phyloP scores from a whole-genome alignment of 345 rosid genomes.

The Clarkia xantiana region DNA sequence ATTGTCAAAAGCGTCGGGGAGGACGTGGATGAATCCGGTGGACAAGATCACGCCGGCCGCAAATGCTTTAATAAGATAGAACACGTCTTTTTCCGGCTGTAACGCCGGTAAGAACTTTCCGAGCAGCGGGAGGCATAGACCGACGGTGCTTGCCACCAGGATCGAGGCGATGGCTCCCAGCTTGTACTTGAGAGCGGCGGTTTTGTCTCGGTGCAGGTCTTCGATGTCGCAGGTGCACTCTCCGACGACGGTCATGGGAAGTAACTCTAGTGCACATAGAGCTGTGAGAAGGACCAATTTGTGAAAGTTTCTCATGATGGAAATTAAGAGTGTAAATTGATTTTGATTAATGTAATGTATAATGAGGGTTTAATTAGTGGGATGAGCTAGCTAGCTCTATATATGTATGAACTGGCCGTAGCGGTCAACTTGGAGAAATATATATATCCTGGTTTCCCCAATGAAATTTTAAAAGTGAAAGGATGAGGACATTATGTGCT shows the following conservation, averaged over 20 bases:
- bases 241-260: neutral
- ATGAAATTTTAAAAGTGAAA: no score
- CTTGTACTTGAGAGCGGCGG: conserved; percentile 22
- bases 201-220: neutral
- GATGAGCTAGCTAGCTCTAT: no score
- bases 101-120: conserved; percentile 18
- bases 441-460: no score
- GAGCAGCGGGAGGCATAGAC: conserved; percentile 32
- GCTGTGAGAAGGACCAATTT: neutral
- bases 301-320: no score
- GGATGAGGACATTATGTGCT: no score
- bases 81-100: conserved; percentile 24
- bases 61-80: conserved; percentile 46
- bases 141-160: conserved; percentile 30
- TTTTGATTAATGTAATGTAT: no score
- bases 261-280: no score
- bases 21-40: conserved; percentile 69
- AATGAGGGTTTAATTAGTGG: no score
- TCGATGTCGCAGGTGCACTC: conserved; percentile 17
- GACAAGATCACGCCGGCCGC: conserved; percentile 56
- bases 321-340: no score
- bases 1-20: conserved; percentile 70
- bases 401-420: no score
- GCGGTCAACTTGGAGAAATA: no score
- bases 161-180: conserved; percentile 28